phyloP scores from a whole-genome alignment of 306 rosid genomes.

The cucumber (Cucumis sativus) region DNA sequence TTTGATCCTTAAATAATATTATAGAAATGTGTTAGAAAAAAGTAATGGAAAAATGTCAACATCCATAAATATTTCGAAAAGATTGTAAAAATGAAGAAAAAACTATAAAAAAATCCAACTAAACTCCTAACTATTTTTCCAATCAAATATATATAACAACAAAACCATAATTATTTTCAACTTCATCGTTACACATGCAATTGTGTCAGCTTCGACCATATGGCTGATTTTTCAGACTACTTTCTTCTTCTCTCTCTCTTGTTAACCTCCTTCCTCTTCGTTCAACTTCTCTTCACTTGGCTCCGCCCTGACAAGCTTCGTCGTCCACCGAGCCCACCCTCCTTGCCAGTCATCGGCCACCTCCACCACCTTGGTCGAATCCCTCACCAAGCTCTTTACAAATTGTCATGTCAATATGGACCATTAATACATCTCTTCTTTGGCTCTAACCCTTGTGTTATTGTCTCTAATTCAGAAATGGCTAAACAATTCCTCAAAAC shows the following conservation, averaged over 20 bases:
- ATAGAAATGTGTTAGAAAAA: too few relatives aligned
- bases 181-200: too few relatives aligned
- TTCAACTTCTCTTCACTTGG: slow-evolving; percentile 15
- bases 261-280: slow-evolving; percentile 14
- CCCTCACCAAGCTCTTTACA: slow-evolving; percentile 31
- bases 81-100: too few relatives aligned
- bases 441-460: slow-evolving; percentile 23
- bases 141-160: neutral
- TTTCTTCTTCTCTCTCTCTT: slow-evolving; percentile 19
- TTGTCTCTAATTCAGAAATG: slow-evolving; percentile 23
- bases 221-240: slow-evolving; percentile 13
- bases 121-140: too few relatives aligned
- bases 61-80: too few relatives aligned
- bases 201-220: neutral
- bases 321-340: slow-evolving; percentile 23
- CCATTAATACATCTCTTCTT: slow-evolving; percentile 22
- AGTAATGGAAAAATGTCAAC: too few relatives aligned
- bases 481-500: slow-evolving; percentile 27
- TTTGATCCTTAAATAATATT: too few relatives aligned
- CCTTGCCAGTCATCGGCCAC: slow-evolving; percentile 26
- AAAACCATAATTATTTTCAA: neutral
- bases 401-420: slow-evolving; percentile 19
- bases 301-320: neutral
- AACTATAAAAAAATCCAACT: too few relatives aligned
- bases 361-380: slow-evolving; percentile 24